Percentiles rank a stretch among this genome's conserved stretches.
Evolutionary conservation across 371 early-diverging fungal genomes (phyloP).

Genomic region (Apophysomyces trapeziformis): DNA sequence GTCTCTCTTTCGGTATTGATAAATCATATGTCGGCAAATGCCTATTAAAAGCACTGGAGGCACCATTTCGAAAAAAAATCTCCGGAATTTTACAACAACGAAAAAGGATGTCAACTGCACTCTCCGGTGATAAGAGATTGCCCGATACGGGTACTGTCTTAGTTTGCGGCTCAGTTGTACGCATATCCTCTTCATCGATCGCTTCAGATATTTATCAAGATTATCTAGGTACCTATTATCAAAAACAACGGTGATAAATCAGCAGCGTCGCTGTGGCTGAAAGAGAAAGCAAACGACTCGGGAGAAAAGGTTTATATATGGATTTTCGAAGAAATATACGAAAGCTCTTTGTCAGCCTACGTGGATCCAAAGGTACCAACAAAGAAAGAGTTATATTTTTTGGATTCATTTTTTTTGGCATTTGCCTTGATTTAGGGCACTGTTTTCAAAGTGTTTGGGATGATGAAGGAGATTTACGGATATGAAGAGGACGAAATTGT

Average conservation of each 20-base stretch:
- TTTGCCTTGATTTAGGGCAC: slow-evolving; percentile 37
- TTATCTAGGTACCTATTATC: slow-evolving; percentile 52
- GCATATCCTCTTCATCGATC: slow-evolving; percentile 16
- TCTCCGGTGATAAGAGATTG: slow-evolving; percentile 23
- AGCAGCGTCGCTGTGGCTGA: slow-evolving; percentile 73
- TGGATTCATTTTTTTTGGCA: neutral
- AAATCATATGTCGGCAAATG: slow-evolving; percentile 43
- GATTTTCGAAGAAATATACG: slow-evolving; percentile 75
- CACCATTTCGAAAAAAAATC: slow-evolving; percentile 45
- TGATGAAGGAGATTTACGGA: slow-evolving; percentile 62
- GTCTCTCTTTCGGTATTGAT: slow-evolving; percentile 54
- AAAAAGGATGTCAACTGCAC: slow-evolving; percentile 18
- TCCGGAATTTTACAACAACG: slow-evolving; percentile 23
- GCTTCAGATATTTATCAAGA: neutral
- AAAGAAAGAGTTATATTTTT: neutral
- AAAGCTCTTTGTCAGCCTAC: slow-evolving; percentile 43
- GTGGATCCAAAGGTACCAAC: slow-evolving; percentile 26
- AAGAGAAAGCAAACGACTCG: slow-evolving; percentile 53
- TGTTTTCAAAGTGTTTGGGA: slow-evolving; percentile 50
- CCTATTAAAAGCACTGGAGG: slow-evolving; percentile 30
- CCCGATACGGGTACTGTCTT: slow-evolving; percentile 33
- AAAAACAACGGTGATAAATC: slow-evolving; percentile 55
- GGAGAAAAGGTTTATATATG: slow-evolving; percentile 63
- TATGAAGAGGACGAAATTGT: slow-evolving; percentile 54
- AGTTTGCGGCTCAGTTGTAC: slow-evolving; percentile 62